Base-by-base conservation (phyloP, 2,329 filamentous ascomycete genomes). In the Microdochium trichocladiopsis region DNA sequence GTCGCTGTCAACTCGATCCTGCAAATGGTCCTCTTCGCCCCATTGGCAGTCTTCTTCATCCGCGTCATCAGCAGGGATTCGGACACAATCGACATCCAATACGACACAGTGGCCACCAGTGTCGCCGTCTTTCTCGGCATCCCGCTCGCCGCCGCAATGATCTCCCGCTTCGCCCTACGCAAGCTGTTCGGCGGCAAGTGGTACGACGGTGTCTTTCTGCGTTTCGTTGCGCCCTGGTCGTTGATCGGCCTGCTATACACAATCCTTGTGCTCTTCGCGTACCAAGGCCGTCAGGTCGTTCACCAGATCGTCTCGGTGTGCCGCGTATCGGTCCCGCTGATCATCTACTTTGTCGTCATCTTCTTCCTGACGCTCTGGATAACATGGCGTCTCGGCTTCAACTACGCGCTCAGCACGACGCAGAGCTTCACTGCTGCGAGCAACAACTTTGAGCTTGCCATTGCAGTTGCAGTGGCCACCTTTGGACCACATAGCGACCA, bases 381-480 rank as follows among this genome's bases (percentile, higher is more conserved):
- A 2, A 78, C 82, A 2, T 74, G 77, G 49, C 77, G 74, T n/a
- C 69, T 86, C n/a, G 87, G 89, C 0, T 91, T 91, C 53, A 83
- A 82, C 0, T 95, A 95, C 64, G 77, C 77, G 33, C 66, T 91
- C 1, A 78, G 80, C 1, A 77, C 79, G 11, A 93, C 90, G 2
- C 90, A 95, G 69, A 91, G 88, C 63, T 94, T 95, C 61, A 95
- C 89, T 0, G 92, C 90, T 0, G 88, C 89, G 1, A 95, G 90
- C 66, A 96, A 96, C 64, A 95, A 96, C 65, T 96, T 96, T 62
- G 91, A 96, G 72, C 72, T 96, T 23, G 90, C 91, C 0, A 95
- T 96, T 69, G 90, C 90, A 0, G 90, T 96, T 0, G 88, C 88
- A 0, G 84, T 95, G 2, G 87, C 90, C 0, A 86, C 86, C 0